These are phyloP conservation scores for Emmonsiellopsis sp. DNA, from an alignment of 2,329 filamentous ascomycete genomes.

Conservation along the genomic window DNA sequence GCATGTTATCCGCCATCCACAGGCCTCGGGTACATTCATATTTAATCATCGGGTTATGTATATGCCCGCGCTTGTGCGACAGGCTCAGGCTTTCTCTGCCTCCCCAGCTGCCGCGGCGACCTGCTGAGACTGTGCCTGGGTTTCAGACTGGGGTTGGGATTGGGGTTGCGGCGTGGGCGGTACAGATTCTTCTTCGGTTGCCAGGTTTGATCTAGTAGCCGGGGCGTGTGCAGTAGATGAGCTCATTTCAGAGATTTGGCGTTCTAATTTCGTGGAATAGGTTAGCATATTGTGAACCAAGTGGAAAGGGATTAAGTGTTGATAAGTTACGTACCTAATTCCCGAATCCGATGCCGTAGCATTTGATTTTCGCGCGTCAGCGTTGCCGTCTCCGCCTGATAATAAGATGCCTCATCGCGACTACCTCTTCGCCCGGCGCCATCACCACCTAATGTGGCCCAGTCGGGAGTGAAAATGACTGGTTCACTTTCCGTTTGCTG, in stretches of 20 bases:
- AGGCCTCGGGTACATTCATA: too few species aligned
- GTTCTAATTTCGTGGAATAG: conserved; percentile 14
- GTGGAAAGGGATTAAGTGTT: neutral
- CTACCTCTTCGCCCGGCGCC: conserved; percentile 26
- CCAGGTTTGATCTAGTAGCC: conserved; percentile 12
- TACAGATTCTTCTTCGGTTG: conserved; percentile 12
- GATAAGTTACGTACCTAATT: conserved; percentile 29
- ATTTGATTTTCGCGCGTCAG: conserved; percentile 40
- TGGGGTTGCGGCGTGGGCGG: neutral
- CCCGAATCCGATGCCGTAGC: conserved; percentile 37
- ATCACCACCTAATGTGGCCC: conserved; percentile 12
- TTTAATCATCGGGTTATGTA: too few species aligned
- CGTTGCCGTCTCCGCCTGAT: conserved; percentile 39
- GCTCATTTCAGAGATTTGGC: conserved; percentile 22
- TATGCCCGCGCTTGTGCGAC: too few species aligned
- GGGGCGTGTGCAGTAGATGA: conserved; percentile 13
- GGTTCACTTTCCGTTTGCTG: conserved; percentile 10
- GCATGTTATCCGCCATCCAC: too few species aligned
- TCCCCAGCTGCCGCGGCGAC: neutral
- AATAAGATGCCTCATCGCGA: conserved; percentile 38
- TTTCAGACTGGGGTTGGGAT: neutral
- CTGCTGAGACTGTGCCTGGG: too few species aligned
- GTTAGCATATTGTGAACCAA: conserved; percentile 5
- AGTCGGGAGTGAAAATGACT: conserved; percentile 1
- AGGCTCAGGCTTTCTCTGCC: conserved; percentile 2